phyloP scores from a whole-genome alignment of 306 rosid species.

The Herpetospermum pedunculosum region DNA sequence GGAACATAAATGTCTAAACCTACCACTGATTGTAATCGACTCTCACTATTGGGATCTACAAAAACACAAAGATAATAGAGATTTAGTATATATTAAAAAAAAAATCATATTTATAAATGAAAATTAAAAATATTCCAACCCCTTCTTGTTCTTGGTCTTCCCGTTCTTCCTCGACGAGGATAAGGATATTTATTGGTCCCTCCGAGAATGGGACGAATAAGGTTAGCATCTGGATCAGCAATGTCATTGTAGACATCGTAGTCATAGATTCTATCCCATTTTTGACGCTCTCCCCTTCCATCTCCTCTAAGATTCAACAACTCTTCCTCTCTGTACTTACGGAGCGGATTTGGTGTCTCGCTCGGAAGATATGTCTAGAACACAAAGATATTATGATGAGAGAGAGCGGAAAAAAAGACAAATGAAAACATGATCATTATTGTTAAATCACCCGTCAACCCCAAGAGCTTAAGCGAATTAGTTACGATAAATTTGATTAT shows the following conservation, averaged over 20 bases:
- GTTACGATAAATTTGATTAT: too few species aligned
- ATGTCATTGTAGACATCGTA: neutral
- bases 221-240: neutral
- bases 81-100: too few species aligned
- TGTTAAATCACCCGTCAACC: neutral
- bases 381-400: neutral
- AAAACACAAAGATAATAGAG: too few species aligned
- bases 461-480: too few species aligned
- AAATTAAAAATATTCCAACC: neutral
- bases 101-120: too few species aligned
- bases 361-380: neutral
- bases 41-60: too few species aligned
- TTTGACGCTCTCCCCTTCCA: neutral
- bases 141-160: neutral
- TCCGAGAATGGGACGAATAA: neutral
- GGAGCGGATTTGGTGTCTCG: neutral
- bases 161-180: neutral
- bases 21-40: too few species aligned
- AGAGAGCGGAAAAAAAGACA: conserved; percentile 28
- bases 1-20: too few species aligned
- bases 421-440: neutral
- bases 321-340: neutral
- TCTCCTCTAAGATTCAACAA: neutral
- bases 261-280: neutral
- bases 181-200: neutral